Conservation (phyloP, 441 rosid genomes). For the Hura crepitans region DNA sequence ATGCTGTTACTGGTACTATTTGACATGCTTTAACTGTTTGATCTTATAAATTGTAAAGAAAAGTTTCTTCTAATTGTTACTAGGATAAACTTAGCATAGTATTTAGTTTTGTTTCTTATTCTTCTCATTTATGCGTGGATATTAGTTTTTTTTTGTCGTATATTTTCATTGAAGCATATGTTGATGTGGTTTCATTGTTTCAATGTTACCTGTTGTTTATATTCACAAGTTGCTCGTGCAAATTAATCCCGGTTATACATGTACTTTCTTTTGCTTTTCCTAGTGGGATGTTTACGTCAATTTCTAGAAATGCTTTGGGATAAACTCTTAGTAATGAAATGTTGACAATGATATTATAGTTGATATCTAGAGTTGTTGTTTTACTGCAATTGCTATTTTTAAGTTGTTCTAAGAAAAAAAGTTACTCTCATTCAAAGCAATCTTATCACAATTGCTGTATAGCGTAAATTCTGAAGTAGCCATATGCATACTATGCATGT, state of each 20-base stretch:
- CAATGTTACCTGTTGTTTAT: background rate
- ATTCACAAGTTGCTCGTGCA: background rate
- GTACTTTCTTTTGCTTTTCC: background rate
- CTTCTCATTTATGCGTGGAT: background rate
- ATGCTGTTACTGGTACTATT: slow-evolving; percentile 89
- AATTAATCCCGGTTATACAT: background rate
- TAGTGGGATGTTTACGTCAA: background rate
- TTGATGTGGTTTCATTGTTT: background rate
- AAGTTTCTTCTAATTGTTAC: background rate
- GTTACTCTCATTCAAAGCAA: background rate
- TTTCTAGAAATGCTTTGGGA: background rate
- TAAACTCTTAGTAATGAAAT: background rate
- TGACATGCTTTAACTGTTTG: slow-evolving; percentile 11
- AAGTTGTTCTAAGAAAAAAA: background rate
- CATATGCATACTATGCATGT: background rate
- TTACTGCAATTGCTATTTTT: background rate
- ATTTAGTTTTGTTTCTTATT: background rate
- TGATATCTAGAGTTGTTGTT: background rate
- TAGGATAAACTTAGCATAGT: background rate
- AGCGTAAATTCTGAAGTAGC: background rate
- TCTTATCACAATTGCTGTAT: background rate
- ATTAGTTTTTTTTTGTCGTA: background rate
- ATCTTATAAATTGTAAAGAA: background rate
- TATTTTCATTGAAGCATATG: background rate
- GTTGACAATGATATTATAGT: background rate